Conservation (phyloP, 2,329 filamentous ascomycete species). For the Emmonsiellopsis sp. region DNA sequence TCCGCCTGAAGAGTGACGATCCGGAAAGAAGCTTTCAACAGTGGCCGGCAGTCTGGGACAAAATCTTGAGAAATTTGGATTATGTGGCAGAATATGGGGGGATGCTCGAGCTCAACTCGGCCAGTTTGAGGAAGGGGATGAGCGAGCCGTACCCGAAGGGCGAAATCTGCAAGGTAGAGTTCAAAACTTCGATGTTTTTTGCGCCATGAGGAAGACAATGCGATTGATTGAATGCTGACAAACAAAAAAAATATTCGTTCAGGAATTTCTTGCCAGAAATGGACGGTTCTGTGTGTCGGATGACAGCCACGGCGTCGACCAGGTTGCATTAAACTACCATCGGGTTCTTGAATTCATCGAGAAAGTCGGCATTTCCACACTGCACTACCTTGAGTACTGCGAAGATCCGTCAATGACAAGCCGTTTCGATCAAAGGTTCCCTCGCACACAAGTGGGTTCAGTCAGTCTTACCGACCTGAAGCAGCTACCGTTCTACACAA, state of each 20-base stretch:
- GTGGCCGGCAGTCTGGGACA: constrained; percentile 61
- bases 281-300: constrained; percentile 87
- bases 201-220: constrained; percentile 1
- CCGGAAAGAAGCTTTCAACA: constrained; percentile 51
- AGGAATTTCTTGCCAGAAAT: constrained; percentile 63
- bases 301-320: constrained; percentile 81
- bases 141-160: constrained; percentile 78
- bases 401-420: constrained; percentile 13
- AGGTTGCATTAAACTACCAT: constrained; percentile 77
- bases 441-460: constrained; percentile 23
- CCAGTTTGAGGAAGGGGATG: constrained; percentile 79
- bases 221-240: background rate
- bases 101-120: constrained; percentile 81
- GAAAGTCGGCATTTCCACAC: constrained; percentile 28
- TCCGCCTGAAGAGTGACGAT: constrained; percentile 66
- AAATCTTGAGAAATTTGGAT: constrained; percentile 63
- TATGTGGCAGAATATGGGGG: constrained; percentile 65
- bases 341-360: constrained; percentile 62
- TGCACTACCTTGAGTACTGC: constrained; percentile 27
- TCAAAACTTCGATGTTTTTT: constrained; percentile 11
- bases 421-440: constrained; percentile 26
- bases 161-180: constrained; percentile 60
- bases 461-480: constrained; percentile 26
- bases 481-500: constrained; percentile 21
- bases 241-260: constrained; percentile 1